Base-by-base conservation (phyloP, 495 filamentous ascomycete species). In the Penicillium ochrochloron region DNA sequence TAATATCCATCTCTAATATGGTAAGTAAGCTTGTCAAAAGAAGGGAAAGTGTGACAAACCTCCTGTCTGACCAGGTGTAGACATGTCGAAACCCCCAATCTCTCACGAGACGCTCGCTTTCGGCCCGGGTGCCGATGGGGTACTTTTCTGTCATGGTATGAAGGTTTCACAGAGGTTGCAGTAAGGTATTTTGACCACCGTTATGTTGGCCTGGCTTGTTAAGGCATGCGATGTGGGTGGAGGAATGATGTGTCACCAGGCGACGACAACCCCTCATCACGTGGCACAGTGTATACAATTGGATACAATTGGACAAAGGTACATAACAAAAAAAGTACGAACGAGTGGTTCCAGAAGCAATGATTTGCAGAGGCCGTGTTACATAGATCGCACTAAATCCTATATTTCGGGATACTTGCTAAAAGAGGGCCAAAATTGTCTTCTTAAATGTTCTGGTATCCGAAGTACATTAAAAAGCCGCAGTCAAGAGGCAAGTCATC, bases 61-160 rank as follows among this genome's bases (percentile, higher is more conserved):
- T 86, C 29, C 85, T 80, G 79, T 96, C 92, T 8, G 83, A 86
- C 91, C 92, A 95, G 25, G 90, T 93, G 61, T 93, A 94, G 62
- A 93, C 89, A 70, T 88, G 81, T 2, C 68, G 66, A 73, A 93
- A 94, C 1, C 91, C 92, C 91, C 91, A 95, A 25, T 87, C 84
- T 29, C 82, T 78, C 35, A 95, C 92, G 44, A 90, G 78, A 37
- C 76, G 74, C 73, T 94, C 91, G 34, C 83, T 83, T 42, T 87
- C 82, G 19, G 67, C 64, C 59, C 77, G 80, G n/a, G 73, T 72
- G n/a, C 73, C 72, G 64, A 80, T 78, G 10, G 70, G 65, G 42
- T 82, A 80, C 17, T 56, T 73, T 31, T 75, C 66, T 29, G 62
- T 6, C 66, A 74, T 73, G 7, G 2, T 31, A 15, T n/a, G 34